Percentiles rank a stretch among this genome's conserved stretches.
Evolutionary conservation across 257 asterid species (phyloP).

Genomic region (Nicotiana tomentosiformis): DNA sequence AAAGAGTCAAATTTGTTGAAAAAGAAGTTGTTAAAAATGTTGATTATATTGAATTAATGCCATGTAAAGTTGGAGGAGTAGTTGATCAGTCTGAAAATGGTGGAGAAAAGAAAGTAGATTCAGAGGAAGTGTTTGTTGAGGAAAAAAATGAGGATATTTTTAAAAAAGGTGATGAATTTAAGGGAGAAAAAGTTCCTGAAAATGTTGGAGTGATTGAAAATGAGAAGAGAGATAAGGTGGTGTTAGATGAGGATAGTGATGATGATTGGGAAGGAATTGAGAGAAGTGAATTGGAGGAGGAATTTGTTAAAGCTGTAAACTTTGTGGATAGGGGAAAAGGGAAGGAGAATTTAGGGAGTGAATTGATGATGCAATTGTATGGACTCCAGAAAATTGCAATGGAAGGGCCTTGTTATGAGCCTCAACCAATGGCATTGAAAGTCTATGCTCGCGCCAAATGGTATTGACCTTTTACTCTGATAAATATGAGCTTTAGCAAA

Average conservation of each 20-base stretch:
- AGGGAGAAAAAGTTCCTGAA: conserved; percentile 12
- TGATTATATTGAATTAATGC: conserved; percentile 27
- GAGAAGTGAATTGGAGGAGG: conserved; percentile 80
- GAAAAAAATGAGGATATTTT: conserved; percentile 2
- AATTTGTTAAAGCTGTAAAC: conserved; percentile 68
- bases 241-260: conserved; percentile 26
- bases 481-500: neutral
- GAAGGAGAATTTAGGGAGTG: conserved; percentile 32
- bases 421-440: conserved; percentile 80
- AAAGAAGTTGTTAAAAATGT: conserved; percentile 38
- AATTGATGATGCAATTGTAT: conserved; percentile 57
- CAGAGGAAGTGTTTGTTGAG: conserved; percentile 9
- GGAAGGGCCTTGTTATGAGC: conserved; percentile 73
- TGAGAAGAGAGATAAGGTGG: conserved; percentile 15
- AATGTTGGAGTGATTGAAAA: conserved; percentile 12
- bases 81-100: conserved; percentile 18
- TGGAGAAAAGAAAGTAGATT: conserved; percentile 10
- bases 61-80: neutral
- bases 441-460: conserved; percentile 81
- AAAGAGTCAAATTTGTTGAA: conserved; percentile 46
- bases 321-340: conserved; percentile 51
- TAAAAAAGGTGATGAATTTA: conserved; percentile 21
- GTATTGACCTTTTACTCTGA: conserved; percentile 32
- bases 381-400: conserved; percentile 83
- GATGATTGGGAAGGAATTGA: conserved; percentile 97